A percentile compares a stretch with the other conserved stretches of the same genome.
Conservation (phyloP, 1,284 basidiomycete species). For the Apiotrichum akiyoshidainum region DNA sequence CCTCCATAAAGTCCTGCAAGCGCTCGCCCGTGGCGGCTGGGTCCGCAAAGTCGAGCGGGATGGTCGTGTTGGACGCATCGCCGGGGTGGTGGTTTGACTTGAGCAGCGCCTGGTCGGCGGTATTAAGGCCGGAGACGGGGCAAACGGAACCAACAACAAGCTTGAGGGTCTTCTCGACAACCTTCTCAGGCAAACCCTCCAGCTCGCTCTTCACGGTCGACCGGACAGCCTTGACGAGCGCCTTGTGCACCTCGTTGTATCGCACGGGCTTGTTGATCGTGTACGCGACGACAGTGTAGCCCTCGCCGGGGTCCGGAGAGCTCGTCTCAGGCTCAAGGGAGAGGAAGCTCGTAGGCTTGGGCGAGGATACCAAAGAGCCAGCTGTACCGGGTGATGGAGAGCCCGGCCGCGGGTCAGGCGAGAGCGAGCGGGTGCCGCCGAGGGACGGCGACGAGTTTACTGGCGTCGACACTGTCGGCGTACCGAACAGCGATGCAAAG, state of each 20-base stretch:
- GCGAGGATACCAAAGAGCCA: conserved; percentile 25
- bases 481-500: conserved; percentile 47
- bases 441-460: background rate
- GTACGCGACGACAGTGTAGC: conserved; percentile 45
- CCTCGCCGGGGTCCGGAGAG: conserved; percentile 26
- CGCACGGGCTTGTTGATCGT: conserved; percentile 43
- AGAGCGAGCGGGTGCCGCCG: background rate
- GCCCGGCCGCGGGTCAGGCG: conserved; percentile 47
- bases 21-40: conserved; percentile 55
- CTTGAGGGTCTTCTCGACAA: conserved; percentile 60
- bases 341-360: conserved; percentile 33
- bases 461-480: conserved; percentile 4
- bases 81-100: conserved; percentile 28
- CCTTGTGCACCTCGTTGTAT: conserved; percentile 58
- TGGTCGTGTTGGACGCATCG: background rate
- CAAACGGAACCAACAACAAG: conserved; percentile 36
- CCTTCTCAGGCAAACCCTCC: conserved; percentile 60
- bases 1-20: conserved; percentile 72
- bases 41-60: conserved; percentile 36
- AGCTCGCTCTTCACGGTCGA: conserved; percentile 59
- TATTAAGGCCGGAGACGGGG: conserved; percentile 12
- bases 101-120: conserved; percentile 26
- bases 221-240: conserved; percentile 60
- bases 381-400: conserved; percentile 14
- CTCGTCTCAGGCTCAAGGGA: conserved; percentile 27